Conservation (phyloP, 257 asterid species). For the Euphrasia confusa region DNA sequence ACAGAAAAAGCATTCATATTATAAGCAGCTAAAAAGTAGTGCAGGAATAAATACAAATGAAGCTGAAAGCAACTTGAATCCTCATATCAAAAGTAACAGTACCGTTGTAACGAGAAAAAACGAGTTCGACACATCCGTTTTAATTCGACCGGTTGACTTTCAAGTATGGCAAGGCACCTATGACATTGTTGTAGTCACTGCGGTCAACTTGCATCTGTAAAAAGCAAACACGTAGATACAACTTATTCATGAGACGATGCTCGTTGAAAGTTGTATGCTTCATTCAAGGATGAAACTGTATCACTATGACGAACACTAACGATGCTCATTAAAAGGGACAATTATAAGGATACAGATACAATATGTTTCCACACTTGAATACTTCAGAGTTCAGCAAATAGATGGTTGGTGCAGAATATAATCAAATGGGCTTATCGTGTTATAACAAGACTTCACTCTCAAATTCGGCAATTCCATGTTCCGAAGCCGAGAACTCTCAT, state of each 20-base stretch:
- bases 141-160: conserved; percentile 76
- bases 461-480: not conserved
- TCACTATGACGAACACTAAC: too few species aligned
- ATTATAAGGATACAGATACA: too few species aligned
- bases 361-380: not conserved
- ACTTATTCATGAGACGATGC: not conserved
- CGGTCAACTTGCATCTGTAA: conserved; percentile 85
- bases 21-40: too few species aligned
- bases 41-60: not conserved
- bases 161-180: conserved; percentile 92
- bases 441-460: not conserved
- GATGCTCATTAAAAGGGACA: too few species aligned
- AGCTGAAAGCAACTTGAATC: conserved; percentile 19
- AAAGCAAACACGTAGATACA: not conserved
- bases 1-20: too few species aligned
- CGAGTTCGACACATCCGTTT: conserved; percentile 32
- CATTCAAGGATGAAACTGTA: too few species aligned
- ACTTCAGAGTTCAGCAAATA: not conserved
- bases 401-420: not conserved
- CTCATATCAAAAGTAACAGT: conserved; percentile 9
- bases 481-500: not conserved
- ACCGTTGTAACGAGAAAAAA: conserved; percentile 14
- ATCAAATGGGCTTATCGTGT: not conserved
- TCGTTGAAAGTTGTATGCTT: not conserved
- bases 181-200: conserved; percentile 83